Evolutionary conservation across 768 basidiomycete genomes (phyloP).

Genomic region (Porphyrellus cyaneotinctus): DNA sequence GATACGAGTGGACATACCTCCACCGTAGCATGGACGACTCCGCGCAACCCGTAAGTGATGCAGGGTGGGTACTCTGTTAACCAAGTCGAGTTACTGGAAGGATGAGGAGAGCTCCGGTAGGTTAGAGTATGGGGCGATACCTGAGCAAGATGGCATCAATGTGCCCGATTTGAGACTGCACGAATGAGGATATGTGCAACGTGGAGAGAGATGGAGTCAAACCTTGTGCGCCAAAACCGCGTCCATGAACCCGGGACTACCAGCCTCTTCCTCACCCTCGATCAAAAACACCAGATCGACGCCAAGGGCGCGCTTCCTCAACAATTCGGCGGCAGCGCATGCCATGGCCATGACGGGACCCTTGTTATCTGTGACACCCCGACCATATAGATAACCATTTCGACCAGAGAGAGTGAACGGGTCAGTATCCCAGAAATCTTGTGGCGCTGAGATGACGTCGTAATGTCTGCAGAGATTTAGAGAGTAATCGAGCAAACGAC

Average conservation of each 20-base stretch:
- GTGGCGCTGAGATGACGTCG: conserved; percentile 86
- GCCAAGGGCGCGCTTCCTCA: conserved; percentile 66
- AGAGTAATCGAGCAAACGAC: background rate
- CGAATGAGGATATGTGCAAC: conserved; percentile 1
- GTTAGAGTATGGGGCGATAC: conserved; percentile 33
- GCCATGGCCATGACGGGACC: conserved; percentile 92
- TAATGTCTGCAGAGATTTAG: conserved; percentile 62
- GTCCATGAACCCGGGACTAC: conserved; percentile 81
- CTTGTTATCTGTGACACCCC: conserved; percentile 92
- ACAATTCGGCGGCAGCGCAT: conserved; percentile 80
- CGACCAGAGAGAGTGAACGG: conserved; percentile 80
- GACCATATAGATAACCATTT: conserved; percentile 88
- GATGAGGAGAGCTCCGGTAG: background rate
- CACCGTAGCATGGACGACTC: conserved; percentile 85
- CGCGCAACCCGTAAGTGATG: conserved; percentile 91
- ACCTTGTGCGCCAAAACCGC: conserved; percentile 76
- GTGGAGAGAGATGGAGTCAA: conserved; percentile 1
- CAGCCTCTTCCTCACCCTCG: conserved; percentile 97
- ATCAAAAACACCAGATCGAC: conserved; percentile 88
- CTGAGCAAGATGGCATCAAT: conserved; percentile 89
- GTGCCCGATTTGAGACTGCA: conserved; percentile 72
- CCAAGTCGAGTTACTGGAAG: conserved; percentile 88
- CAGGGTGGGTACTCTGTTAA: conserved; percentile 90
- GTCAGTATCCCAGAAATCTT: conserved; percentile 73
- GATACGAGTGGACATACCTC: conserved; percentile 43